These are phyloP conservation scores for Narthecium ossifragum DNA, from an alignment of 106 monocot species.

Conservation along the genomic window DNA sequence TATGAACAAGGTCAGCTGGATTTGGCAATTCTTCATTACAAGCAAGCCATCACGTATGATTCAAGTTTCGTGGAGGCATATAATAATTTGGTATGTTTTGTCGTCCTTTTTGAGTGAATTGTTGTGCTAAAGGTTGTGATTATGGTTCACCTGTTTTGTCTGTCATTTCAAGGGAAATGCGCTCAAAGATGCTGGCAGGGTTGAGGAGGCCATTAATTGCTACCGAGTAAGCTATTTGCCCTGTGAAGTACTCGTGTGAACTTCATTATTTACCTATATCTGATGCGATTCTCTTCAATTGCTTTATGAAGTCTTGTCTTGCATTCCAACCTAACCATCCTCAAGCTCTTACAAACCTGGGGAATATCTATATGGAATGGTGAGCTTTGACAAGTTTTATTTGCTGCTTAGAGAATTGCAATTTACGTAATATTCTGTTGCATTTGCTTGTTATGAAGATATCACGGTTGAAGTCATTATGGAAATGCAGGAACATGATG, in stretches of 20 bases:
- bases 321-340: slow-evolving; percentile 84
- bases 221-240: slow-evolving; percentile 36
- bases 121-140: neutral
- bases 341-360: slow-evolving; percentile 92
- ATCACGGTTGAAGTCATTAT: neutral
- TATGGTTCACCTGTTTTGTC: neutral
- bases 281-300: neutral
- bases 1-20: slow-evolving; percentile 95
- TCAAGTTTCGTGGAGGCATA: slow-evolving; percentile 84
- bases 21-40: slow-evolving; percentile 83
- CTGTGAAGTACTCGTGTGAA: neutral
- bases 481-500: slow-evolving; percentile 65
- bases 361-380: slow-evolving; percentile 93
- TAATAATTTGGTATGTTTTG: slow-evolving; percentile 74
- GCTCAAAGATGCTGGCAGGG: slow-evolving; percentile 80
- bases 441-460: too few species aligned
- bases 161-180: slow-evolving; percentile 74
- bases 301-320: slow-evolving; percentile 64
- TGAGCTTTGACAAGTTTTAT: slow-evolving; percentile 24
- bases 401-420: too few species aligned
- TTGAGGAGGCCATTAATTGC: slow-evolving; percentile 84
- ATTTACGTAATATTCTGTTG: too few species aligned
- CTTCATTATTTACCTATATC: neutral
- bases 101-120: neutral
- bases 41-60: slow-evolving; percentile 77